Conservation (phyloP, 2,329 filamentous ascomycete species). For the Fusarium sp. region DNA sequence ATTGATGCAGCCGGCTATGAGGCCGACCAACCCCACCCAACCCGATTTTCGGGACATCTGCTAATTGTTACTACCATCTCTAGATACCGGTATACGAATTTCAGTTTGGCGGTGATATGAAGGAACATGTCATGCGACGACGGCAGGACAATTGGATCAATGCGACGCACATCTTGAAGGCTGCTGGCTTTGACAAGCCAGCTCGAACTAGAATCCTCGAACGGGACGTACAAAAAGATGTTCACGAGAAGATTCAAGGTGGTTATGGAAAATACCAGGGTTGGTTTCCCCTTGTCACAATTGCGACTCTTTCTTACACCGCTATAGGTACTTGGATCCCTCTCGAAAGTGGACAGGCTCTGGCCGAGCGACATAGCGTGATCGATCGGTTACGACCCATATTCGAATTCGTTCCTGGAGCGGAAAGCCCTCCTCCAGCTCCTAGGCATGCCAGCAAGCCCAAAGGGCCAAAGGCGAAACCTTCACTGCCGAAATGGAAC, state of each 20-base stretch:
- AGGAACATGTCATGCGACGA: constrained; percentile 94
- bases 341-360: constrained; percentile 79
- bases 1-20: neutral
- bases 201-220: constrained; percentile 94
- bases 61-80: constrained; percentile 24
- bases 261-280: constrained; percentile 99
- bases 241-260: constrained; percentile 97
- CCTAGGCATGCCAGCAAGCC: constrained; percentile 93
- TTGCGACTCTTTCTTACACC: constrained; percentile 17
- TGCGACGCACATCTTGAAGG: constrained; percentile 98
- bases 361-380: constrained; percentile 89
- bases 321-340: constrained; percentile 92
- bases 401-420: constrained; percentile 88
- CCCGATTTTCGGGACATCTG: neutral
- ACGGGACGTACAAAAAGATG: constrained; percentile 94
- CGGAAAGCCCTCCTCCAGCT: constrained; percentile 90
- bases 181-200: constrained; percentile 97
- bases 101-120: constrained; percentile 82
- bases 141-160: constrained; percentile 98
- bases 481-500: constrained; percentile 69
- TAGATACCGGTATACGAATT: constrained; percentile 96
- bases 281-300: constrained; percentile 49
- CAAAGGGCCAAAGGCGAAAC: constrained; percentile 72
- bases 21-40: constrained; percentile 3
- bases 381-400: constrained; percentile 86